Evolutionary conservation across 441 rosid genomes (phyloP).

Genomic region (Isatis lusitanica): DNA sequence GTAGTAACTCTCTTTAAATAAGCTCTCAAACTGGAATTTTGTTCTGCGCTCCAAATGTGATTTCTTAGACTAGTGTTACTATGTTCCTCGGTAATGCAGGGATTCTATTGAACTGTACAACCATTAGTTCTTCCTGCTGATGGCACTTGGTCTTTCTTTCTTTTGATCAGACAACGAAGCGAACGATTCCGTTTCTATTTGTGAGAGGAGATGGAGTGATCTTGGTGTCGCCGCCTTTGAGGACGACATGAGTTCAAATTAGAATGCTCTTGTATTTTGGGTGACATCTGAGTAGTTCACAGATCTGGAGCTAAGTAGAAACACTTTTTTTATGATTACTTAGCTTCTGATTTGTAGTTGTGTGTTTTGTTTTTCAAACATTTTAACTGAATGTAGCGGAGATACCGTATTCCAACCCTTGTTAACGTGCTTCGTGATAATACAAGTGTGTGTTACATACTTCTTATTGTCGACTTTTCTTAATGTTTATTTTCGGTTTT

Average conservation of each 20-base stretch:
- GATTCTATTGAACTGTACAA: constrained; percentile 20
- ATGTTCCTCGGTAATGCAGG: neutral
- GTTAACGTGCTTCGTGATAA: neutral
- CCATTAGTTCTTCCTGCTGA: neutral
- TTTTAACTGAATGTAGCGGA: neutral
- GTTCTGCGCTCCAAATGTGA: neutral
- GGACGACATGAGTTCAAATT: neutral
- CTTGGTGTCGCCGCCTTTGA: constrained; percentile 87
- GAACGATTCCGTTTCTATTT: constrained; percentile 45
- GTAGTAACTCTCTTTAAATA: neutral
- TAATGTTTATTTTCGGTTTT: neutral
- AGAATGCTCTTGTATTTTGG: neutral
- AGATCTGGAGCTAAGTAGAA: neutral
- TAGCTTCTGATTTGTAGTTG: neutral
- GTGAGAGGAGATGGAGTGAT: constrained; percentile 96
- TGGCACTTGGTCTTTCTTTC: neutral
- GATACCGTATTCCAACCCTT: neutral
- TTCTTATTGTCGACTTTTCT: neutral
- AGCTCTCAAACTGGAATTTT: neutral
- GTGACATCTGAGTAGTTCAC: neutral
- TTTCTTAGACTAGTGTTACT: neutral
- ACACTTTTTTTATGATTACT: neutral
- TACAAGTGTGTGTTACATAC: neutral
- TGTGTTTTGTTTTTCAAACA: neutral
- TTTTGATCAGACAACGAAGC: neutral